phyloP scores from a whole-genome alignment of 305 asterid genomes.

The Rubia tinctorum region DNA sequence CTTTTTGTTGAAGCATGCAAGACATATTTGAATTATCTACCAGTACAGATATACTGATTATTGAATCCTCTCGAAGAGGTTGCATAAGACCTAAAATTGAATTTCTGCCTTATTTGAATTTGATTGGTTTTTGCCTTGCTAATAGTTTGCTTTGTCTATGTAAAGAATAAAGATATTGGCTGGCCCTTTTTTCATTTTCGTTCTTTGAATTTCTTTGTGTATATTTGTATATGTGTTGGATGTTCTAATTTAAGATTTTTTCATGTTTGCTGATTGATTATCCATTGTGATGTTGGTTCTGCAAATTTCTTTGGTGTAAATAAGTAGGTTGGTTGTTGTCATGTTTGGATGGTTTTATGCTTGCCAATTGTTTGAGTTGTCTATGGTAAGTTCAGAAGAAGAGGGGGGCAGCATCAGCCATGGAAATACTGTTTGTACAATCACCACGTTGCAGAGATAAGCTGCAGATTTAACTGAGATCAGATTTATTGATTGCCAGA shows the following conservation, averaged over 20 bases:
- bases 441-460: conserved; percentile 84
- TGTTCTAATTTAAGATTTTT: not conserved
- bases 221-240: not conserved
- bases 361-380: not conserved
- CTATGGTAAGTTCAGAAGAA: conserved; percentile 56
- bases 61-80: too few species aligned
- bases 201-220: not conserved
- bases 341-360: not conserved
- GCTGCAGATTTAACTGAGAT: conserved; percentile 55
- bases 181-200: not conserved
- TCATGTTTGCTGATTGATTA: too few species aligned
- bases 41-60: too few species aligned
- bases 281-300: too few species aligned
- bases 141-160: conserved; percentile 16
- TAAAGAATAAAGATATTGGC: not conserved
- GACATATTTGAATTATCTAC: too few species aligned
- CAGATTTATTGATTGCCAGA: conserved; percentile 34
- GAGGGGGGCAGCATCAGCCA: conserved; percentile 41
- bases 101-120: too few species aligned
- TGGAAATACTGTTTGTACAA: conserved; percentile 61
- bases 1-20: too few species aligned
- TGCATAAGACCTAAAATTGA: too few species aligned
- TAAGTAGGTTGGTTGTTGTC: not conserved
- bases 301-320: not conserved
- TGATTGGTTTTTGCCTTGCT: conserved; percentile 11